phyloP scores from a whole-genome alignment of 495 filamentous ascomycete genomes.

The Cairneyella variabilis region DNA sequence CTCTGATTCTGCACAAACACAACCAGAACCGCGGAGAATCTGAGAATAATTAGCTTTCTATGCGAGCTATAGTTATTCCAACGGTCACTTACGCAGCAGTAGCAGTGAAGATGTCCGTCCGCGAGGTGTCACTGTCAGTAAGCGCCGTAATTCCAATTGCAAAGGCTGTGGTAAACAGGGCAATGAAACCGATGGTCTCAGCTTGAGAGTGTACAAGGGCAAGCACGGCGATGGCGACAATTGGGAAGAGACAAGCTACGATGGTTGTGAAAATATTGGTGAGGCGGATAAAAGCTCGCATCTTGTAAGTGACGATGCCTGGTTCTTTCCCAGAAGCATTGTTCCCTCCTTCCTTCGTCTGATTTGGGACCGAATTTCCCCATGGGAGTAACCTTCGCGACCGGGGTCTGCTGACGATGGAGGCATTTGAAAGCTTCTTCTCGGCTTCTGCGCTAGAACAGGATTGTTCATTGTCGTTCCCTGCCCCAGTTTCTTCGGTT shows the following conservation, averaged over 20 bases:
- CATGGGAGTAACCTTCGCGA: too few relatives aligned
- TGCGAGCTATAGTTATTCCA: not conserved
- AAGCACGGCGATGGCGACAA: constrained; percentile 18
- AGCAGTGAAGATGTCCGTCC: constrained; percentile 20
- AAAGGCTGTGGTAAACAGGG: constrained; percentile 19
- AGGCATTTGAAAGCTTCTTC: too few relatives aligned
- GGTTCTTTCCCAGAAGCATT: not conserved
- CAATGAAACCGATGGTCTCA: constrained; percentile 14
- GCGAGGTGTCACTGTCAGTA: constrained; percentile 10
- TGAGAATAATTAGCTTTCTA: too few relatives aligned
- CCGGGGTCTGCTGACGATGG: too few relatives aligned
- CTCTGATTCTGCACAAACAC: not conserved
- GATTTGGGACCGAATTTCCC: too few relatives aligned
- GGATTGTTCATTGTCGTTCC: too few relatives aligned
- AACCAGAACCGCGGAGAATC: constrained; percentile 1
- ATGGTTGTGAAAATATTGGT: constrained; percentile 12
- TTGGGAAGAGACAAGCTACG: constrained; percentile 21
- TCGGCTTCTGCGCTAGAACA: too few relatives aligned
- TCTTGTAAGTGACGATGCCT: too few relatives aligned
- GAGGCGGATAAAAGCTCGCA: too few relatives aligned
- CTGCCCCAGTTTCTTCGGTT: too few relatives aligned
- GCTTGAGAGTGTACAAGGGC: not conserved
- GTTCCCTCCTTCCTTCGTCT: too few relatives aligned
- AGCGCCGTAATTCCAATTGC: constrained; percentile 15
- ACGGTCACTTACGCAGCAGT: constrained; percentile 17